Base-by-base conservation (phyloP, 2,329 filamentous ascomycete species). In the Exophiala viscosa region DNA sequence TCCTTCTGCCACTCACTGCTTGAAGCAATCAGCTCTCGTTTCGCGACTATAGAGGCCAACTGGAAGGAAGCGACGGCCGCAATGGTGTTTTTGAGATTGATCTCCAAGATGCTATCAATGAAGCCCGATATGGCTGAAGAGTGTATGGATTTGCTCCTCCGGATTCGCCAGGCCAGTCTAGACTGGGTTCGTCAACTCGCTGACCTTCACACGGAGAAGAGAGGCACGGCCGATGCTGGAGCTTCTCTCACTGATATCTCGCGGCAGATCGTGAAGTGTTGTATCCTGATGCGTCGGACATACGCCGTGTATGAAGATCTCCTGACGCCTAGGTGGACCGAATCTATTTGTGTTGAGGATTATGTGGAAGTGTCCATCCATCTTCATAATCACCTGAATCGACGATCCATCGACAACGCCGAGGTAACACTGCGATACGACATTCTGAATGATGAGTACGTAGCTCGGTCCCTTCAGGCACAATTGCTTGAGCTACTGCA, bases 31-130 rank as follows among this genome's bases (percentile, higher is more conserved):
- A 8, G 61, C 0, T 54, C 65, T 0, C 65, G 67, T 0, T 50
- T 73, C 1, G 45, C 48, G 0, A 67, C 67, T 0, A 68, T 79
- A 7, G 64, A 74, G 51, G 67, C 70, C n/a, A 82, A 80, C 48
- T 82, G 79, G 79, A 69, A 80, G 52, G 74, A 73, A 1, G 70
- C 68, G 11, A 56, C 68, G 31, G 70, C 73, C 0, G 58, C 78
- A 2, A 64, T 69, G 3, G 65, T 61, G 0, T 71, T 79, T 9
- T 64, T 74, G 0, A 59, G 65, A 2, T 57, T 83, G 2, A 60
- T 70, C 2, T 62, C 68, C n/a, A 67, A 77, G 9, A 31, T 80
- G 0, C 58, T 80, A 2, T 74, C 74, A 0, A 50, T 81, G 1
- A n/a, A 14, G 2, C 38, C 52, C 5, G 10, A 18, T n/a, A n/a